Evolutionary conservation across 78 protist species (phyloP).

Genomic region (Anaeramoeba ignava): DNA sequence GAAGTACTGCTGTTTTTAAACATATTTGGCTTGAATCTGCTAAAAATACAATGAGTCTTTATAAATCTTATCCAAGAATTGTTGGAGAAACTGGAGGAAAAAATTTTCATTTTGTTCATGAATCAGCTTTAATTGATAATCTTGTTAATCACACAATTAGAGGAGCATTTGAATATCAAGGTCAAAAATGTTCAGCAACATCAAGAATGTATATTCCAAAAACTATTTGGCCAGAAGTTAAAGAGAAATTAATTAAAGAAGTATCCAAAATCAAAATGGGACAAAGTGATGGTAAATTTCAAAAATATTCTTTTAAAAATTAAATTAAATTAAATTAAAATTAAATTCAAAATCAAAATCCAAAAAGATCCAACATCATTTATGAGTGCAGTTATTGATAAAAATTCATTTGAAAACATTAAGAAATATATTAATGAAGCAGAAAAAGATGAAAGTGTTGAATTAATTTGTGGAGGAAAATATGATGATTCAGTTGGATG

Average conservation of each 20-base stretch:
- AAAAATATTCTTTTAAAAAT: too few relatives aligned
- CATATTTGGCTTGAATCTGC: slow-evolving; percentile 42
- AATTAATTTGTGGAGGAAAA: slow-evolving; percentile 60
- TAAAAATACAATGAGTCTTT: slow-evolving; percentile 17
- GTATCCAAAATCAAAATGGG: slow-evolving; percentile 28
- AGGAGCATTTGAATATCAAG: slow-evolving; percentile 74
- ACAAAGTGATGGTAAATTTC: not conserved
- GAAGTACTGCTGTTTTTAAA: slow-evolving; percentile 63
- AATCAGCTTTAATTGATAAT: slow-evolving; percentile 29
- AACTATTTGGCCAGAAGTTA: slow-evolving; percentile 46
- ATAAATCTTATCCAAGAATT: slow-evolving; percentile 64
- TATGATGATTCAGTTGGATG: slow-evolving; percentile 44
- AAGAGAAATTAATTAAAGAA: slow-evolving; percentile 23
- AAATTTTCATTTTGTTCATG: slow-evolving; percentile 77
- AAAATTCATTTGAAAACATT: slow-evolving; percentile 47
- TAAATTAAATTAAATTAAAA: slow-evolving; percentile 43
- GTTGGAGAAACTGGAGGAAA: slow-evolving; percentile 92
- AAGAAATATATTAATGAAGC: slow-evolving; percentile 59
- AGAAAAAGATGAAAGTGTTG: slow-evolving; percentile 24
- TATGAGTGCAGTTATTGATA: slow-evolving; percentile 72
- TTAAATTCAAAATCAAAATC: not conserved
- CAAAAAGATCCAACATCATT: slow-evolving; percentile 39
- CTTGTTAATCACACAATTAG: slow-evolving; percentile 34
- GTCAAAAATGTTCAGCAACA: slow-evolving; percentile 86
- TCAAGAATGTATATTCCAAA: slow-evolving; percentile 68